Evolutionary conservation across 2,329 filamentous ascomycete species (phyloP).

Genomic region (Fusarium ambrosium): DNA sequence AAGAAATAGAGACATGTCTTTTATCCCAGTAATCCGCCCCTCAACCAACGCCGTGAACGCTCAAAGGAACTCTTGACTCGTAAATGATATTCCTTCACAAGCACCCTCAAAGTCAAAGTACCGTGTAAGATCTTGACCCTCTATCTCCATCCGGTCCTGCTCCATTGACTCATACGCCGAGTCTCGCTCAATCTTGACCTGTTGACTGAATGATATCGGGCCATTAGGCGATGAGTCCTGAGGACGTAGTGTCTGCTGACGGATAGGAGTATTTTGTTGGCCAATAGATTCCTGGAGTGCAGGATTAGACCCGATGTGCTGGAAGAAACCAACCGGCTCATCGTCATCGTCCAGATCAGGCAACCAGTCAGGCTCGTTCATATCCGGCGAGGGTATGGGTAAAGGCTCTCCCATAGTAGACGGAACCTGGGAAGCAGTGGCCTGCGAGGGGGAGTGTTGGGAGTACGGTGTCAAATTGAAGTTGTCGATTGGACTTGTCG

Average conservation of each 20-base stretch:
- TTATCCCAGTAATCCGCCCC: not conserved
- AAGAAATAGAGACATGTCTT: not conserved
- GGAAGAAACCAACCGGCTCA: slow-evolving; percentile 5
- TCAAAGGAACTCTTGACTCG: not conserved
- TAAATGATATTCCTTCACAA: not conserved
- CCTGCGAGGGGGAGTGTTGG: slow-evolving; percentile 23
- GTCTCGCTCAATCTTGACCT: slow-evolving; percentile 21
- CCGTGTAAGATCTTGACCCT: not conserved
- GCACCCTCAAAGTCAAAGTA: slow-evolving; percentile 18
- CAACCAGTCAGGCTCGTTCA: slow-evolving; percentile 11
- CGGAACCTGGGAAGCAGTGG: slow-evolving; percentile 26
- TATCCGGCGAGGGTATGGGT: slow-evolving; percentile 18
- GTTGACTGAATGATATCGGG: slow-evolving; percentile 4
- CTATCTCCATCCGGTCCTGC: not conserved
- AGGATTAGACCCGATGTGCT: slow-evolving; percentile 19
- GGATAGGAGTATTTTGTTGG: not conserved
- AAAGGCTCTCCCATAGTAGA: slow-evolving; percentile 31
- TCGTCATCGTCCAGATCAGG: not conserved
- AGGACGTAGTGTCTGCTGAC: slow-evolving; percentile 9
- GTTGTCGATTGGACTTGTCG: slow-evolving; percentile 3
- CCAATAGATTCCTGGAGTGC: slow-evolving; percentile 16
- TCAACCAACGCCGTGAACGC: not conserved
- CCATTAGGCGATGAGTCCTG: slow-evolving; percentile 2
- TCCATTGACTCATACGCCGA: slow-evolving; percentile 18
- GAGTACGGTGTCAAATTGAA: slow-evolving; percentile 2